A percentile compares a stretch with the other conserved stretches of the same genome.
Conservation (phyloP, 805 yeast genomes). For the Saccharomycopsis babjevae region DNA sequence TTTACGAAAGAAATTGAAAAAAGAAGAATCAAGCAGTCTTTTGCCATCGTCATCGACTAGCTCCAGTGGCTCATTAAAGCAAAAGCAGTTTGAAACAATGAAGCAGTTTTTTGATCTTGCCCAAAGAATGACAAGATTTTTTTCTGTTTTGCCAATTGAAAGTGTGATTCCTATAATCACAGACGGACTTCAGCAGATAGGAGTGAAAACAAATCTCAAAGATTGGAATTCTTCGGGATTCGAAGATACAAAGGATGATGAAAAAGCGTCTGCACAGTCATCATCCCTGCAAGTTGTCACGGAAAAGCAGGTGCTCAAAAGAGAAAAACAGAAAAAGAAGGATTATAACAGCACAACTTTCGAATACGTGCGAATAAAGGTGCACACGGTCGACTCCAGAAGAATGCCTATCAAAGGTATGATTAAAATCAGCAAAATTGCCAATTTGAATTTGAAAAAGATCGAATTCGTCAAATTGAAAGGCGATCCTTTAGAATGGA, state of each 20-base stretch:
- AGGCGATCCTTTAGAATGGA: slow-evolving; percentile 71
- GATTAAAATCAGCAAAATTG: slow-evolving; percentile 33
- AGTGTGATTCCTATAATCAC: slow-evolving; percentile 32
- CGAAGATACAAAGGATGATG: slow-evolving; percentile 7
- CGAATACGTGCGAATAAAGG: slow-evolving; percentile 30
- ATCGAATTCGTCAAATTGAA: slow-evolving; percentile 44
- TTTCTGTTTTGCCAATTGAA: slow-evolving; percentile 35
- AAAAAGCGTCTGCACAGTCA: neutral
- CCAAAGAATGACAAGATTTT: slow-evolving; percentile 42
- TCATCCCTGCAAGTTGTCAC: neutral
- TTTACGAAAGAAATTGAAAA: slow-evolving; percentile 1
- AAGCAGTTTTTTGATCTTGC: slow-evolving; percentile 25
- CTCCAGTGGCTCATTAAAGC: neutral
- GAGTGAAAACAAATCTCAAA: slow-evolving; percentile 24
- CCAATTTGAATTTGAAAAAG: slow-evolving; percentile 32
- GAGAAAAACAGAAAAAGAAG: neutral
- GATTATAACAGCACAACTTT: slow-evolving; percentile 18
- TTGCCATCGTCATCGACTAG: neutral
- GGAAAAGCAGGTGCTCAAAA: neutral
- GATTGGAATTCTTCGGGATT: neutral
- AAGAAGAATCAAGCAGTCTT: neutral
- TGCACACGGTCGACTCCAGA: slow-evolving; percentile 35
- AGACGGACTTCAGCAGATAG: slow-evolving; percentile 34
- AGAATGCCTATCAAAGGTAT: slow-evolving; percentile 37
- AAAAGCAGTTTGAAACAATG: slow-evolving; percentile 15